Percentiles rank a stretch among this genome's conserved stretches.
These are phyloP conservation scores for Tulasnella calospora DNA, from an alignment of 768 basidiomycete species.

Conservation along the genomic window DNA sequence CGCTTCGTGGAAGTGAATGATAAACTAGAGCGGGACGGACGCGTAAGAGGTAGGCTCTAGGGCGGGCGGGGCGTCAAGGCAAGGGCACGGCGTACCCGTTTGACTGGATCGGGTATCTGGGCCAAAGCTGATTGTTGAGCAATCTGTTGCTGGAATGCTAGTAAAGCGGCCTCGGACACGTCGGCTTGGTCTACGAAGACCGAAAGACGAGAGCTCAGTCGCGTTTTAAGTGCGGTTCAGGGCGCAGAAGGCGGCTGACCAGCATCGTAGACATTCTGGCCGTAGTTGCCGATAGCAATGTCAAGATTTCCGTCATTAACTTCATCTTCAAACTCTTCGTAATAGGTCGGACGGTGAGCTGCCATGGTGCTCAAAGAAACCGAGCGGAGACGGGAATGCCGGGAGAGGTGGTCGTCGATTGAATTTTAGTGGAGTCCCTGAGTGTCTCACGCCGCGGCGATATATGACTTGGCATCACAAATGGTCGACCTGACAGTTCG, in stretches of 20 bases:
- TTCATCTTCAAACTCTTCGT: conserved; percentile 66
- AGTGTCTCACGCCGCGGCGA: no score
- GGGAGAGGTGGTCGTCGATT: no score
- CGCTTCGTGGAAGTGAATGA: conserved; percentile 91
- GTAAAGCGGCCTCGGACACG: conserved; percentile 63
- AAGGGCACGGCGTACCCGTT: conserved; percentile 52
- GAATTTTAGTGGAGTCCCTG: no score
- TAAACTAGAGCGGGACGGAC: conserved; percentile 58
- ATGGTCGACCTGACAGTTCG: no score
- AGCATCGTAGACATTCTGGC: conserved; percentile 66
- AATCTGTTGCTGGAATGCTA: conserved; percentile 77
- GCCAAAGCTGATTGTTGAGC: conserved; percentile 77
- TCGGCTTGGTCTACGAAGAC: conserved; percentile 47
- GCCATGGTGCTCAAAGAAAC: neutral
- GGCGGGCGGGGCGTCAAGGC: neutral
- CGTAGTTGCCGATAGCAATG: conserved; percentile 62
- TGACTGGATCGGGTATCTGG: conserved; percentile 82
- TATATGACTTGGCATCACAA: no score
- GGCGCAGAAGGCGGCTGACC: conserved; percentile 39
- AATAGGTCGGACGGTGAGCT: conserved; percentile 26
- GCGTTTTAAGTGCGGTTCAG: neutral
- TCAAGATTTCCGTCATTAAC: conserved; percentile 64
- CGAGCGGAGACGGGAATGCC: no score
- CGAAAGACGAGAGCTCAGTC: neutral
- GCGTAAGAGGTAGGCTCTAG: neutral